These are phyloP conservation scores for Prunus mongolica DNA, from an alignment of 306 rosid genomes.

Conservation along the genomic window DNA sequence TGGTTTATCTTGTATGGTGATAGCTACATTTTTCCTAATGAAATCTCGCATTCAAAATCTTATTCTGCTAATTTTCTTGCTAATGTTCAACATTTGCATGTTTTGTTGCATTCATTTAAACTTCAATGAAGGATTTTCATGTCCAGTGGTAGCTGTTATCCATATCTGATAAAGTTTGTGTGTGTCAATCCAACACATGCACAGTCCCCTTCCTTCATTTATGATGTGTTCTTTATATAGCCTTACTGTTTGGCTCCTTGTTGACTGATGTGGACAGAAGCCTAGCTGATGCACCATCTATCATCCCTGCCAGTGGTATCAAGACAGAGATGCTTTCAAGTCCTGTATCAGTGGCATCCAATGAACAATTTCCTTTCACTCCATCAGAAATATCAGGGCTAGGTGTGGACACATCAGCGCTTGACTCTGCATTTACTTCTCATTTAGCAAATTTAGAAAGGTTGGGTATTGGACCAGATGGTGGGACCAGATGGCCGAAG, in stretches of 20 bases:
- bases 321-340: not conserved
- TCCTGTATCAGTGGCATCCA: not conserved
- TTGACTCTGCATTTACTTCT: constrained; percentile 4
- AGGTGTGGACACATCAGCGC: not conserved
- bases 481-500: not conserved
- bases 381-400: not conserved
- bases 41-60: not conserved
- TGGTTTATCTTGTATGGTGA: not conserved
- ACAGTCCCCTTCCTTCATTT: not conserved
- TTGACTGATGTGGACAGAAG: not conserved
- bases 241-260: not conserved
- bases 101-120: not conserved
- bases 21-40: not conserved
- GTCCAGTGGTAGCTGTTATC: not conserved
- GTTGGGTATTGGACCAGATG: not conserved
- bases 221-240: not conserved
- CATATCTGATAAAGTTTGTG: not conserved
- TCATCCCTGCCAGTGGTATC: not conserved
- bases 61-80: not conserved
- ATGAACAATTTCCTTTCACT: constrained; percentile 2
- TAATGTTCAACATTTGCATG: not conserved
- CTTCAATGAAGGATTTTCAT: not conserved
- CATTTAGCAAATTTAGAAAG: constrained; percentile 9
- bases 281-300: not conserved
- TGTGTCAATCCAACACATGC: no score